Percentiles rank a stretch among this genome's conserved stretches.
Evolutionary conservation across 345 rosid species (phyloP).

Genomic region (Psidium guajava): DNA sequence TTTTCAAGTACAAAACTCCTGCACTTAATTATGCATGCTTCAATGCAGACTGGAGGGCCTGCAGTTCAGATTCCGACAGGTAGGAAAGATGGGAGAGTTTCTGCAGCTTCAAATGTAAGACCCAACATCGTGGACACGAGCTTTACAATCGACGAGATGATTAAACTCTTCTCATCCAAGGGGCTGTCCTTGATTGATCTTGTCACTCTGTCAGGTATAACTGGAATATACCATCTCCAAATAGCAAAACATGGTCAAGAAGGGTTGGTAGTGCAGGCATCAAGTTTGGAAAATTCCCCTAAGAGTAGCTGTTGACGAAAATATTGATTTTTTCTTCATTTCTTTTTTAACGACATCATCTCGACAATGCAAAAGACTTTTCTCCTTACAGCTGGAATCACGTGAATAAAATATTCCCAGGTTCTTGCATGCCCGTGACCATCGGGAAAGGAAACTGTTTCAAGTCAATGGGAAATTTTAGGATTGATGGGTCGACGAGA

Average conservation of each 20-base stretch:
- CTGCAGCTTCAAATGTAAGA: slow-evolving; percentile 44
- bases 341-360: not conserved
- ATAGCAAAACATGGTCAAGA: not conserved
- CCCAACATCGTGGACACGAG: slow-evolving; percentile 61
- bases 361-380: not conserved
- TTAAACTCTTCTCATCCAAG: slow-evolving; percentile 45
- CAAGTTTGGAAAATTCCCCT: not conserved
- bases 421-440: not conserved
- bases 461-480: not conserved
- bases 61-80: slow-evolving; percentile 48
- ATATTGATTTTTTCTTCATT: not conserved
- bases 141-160: slow-evolving; percentile 58
- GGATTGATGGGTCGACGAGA: not conserved
- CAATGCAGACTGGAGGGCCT: slow-evolving; percentile 59
- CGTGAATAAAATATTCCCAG: not conserved
- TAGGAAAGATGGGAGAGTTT: slow-evolving; percentile 56
- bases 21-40: slow-evolving; percentile 1
- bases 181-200: slow-evolving; percentile 62
- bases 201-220: slow-evolving; percentile 55
- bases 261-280: not conserved
- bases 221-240: not conserved
- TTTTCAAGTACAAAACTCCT: not conserved
- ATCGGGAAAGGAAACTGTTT: not conserved
- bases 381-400: not conserved
- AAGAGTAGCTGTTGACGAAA: not conserved